Conservation (phyloP, 108 stramenopile genomes). For the Fragilariopsis cylindrus region DNA sequence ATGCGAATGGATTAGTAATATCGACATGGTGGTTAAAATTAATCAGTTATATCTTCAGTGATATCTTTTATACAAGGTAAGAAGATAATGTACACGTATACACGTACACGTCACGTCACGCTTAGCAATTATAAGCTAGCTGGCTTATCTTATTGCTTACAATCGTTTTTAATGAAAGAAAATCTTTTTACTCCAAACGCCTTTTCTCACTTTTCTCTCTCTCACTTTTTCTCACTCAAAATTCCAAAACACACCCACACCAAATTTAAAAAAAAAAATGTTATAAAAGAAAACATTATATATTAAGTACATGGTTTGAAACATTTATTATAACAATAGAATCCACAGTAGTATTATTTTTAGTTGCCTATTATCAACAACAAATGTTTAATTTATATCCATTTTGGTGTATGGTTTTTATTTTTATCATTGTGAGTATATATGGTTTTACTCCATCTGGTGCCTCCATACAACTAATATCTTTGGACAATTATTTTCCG, state of each 20-base stretch:
- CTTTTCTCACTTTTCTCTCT: no score
- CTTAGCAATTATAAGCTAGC: no score
- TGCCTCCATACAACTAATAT: not conserved
- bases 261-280: no score
- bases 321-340: conserved; percentile 48
- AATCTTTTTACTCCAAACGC: no score
- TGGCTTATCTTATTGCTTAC: no score
- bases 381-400: not conserved
- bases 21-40: conserved; percentile 57
- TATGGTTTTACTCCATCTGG: conserved; percentile 20
- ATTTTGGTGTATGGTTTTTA: conserved; percentile 1
- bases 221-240: no score
- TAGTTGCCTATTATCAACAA: conserved; percentile 42
- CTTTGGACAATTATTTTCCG: conserved; percentile 43
- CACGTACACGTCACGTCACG: not conserved
- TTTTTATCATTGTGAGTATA: conserved; percentile 5
- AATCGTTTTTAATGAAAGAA: no score
- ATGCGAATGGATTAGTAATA: conserved; percentile 46
- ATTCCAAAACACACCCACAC: no score
- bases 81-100: conserved; percentile 44
- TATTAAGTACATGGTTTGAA: conserved; percentile 19
- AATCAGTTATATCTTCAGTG: conserved; percentile 34
- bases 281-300: no score
- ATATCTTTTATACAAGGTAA: conserved; percentile 36
- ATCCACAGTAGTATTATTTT: conserved; percentile 32